These are phyloP conservation scores for Aspergillus melleus DNA, from an alignment of 2,329 filamentous ascomycete species.

Conservation along the genomic window DNA sequence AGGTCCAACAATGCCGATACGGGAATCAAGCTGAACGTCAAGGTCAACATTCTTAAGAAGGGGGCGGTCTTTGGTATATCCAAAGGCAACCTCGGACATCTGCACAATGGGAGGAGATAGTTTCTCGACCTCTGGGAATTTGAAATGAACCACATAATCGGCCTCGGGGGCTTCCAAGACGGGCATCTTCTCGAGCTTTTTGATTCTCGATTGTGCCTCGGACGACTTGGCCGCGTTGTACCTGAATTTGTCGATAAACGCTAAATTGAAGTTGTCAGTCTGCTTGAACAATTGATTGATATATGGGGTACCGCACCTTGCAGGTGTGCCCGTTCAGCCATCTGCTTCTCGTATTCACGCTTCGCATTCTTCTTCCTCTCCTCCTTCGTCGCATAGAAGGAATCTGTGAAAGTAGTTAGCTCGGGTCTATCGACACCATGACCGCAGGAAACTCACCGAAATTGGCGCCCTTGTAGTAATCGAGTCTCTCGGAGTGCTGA, in stretches of 20 bases:
- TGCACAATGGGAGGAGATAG: conserved; percentile 96
- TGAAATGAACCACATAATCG: conserved; percentile 95
- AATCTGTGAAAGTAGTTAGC: conserved; percentile 53
- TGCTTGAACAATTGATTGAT: not conserved
- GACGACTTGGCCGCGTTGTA: conserved; percentile 99
- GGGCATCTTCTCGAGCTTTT: conserved; percentile 98
- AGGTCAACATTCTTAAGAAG: conserved; percentile 86
- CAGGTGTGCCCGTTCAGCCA: conserved; percentile 87
- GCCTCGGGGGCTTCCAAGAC: conserved; percentile 84
- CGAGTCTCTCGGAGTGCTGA: conserved; percentile 92
- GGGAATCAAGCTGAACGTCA: conserved; percentile 95
- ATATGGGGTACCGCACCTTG: conserved; percentile 54
- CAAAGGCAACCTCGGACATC: conserved; percentile 90
- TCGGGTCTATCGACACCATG: not conserved
- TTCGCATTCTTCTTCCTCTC: conserved; percentile 95
- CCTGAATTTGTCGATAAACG: conserved; percentile 99
- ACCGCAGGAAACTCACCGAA: conserved; percentile 55
- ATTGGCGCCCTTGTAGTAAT: conserved; percentile 98
- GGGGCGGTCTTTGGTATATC: conserved; percentile 76
- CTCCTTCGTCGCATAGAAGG: conserved; percentile 96
- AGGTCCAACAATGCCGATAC: conserved; percentile 98
- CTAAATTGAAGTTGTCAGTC: conserved; percentile 31
- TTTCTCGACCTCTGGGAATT: conserved; percentile 96
- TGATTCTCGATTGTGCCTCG: conserved; percentile 97
- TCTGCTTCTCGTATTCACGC: conserved; percentile 98